A percentile compares a stretch with the other conserved stretches of the same genome.
Evolutionary conservation across 2,329 filamentous ascomycete species (phyloP).

Genomic region (Pyrenophora teres): DNA sequence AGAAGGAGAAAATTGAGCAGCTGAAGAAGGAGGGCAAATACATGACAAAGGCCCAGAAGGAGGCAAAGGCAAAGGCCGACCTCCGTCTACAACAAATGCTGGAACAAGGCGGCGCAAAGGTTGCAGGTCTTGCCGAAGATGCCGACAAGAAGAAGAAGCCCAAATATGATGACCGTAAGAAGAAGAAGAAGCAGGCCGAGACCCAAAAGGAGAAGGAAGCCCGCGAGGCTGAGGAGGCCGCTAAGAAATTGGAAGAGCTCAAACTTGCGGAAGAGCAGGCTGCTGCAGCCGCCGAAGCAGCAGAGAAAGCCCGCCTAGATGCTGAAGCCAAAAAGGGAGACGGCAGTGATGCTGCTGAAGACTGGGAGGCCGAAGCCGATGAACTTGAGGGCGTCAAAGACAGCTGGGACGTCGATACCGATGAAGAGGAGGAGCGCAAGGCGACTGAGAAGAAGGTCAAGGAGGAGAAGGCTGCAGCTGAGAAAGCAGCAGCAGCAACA

Average conservation of each 20-base stretch:
- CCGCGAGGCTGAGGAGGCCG: constrained; percentile 60
- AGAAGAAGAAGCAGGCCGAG: constrained; percentile 70
- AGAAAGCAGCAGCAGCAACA: constrained; percentile 34
- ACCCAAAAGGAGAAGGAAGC: constrained; percentile 54
- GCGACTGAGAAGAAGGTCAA: constrained; percentile 32
- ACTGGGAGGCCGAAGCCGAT: constrained; percentile 85
- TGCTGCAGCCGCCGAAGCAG: constrained; percentile 77
- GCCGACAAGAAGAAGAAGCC: constrained; percentile 78
- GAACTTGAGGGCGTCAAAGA: constrained; percentile 81
- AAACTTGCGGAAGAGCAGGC: constrained; percentile 65
- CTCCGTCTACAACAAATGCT: constrained; percentile 84
- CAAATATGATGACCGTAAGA: constrained; percentile 74
- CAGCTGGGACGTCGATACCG: constrained; percentile 88
- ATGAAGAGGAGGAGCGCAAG: constrained; percentile 65
- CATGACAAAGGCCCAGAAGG: constrained; percentile 82
- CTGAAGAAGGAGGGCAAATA: constrained; percentile 87
- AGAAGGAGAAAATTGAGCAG: constrained; percentile 84
- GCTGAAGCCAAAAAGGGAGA: constrained; percentile 65
- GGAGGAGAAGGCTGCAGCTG: constrained; percentile 28
- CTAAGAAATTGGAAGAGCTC: constrained; percentile 61
- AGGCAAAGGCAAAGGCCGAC: constrained; percentile 79
- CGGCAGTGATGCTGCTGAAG: constrained; percentile 70
- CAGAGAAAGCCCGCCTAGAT: constrained; percentile 62
- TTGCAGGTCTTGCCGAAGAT: constrained; percentile 59
- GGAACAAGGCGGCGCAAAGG: constrained; percentile 71